phyloP scores from a whole-genome alignment of 2,329 filamentous ascomycete genomes.

The Ambrosiella xylebori region DNA sequence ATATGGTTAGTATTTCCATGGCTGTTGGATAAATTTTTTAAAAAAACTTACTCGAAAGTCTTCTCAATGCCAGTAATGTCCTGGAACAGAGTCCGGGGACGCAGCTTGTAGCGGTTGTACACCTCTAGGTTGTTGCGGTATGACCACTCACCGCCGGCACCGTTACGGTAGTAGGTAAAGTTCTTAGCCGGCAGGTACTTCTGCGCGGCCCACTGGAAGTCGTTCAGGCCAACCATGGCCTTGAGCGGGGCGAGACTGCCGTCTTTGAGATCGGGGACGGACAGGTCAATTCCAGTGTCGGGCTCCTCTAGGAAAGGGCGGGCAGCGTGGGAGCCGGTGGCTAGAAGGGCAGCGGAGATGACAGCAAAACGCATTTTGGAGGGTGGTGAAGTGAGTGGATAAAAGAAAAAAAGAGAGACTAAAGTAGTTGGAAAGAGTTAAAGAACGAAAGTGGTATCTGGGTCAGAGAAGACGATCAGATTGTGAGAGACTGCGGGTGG shows the following conservation, averaged over 20 bases:
- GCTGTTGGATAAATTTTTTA: conserved; percentile 7
- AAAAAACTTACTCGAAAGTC: conserved; percentile 18
- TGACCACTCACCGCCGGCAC: conserved; percentile 31
- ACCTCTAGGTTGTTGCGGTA: conserved; percentile 35
- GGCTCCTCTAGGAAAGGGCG: conserved; percentile 29
- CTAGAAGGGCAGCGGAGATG: conserved; percentile 17
- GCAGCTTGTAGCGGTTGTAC: conserved; percentile 27
- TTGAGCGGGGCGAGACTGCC: conserved; percentile 7
- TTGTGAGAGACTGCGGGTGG: background rate
- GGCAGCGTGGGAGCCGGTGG: conserved; percentile 24
- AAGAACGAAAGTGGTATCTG: background rate
- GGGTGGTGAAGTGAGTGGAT: background rate
- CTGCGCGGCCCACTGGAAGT: conserved; percentile 33
- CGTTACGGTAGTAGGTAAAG: conserved; percentile 33
- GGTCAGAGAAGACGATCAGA: background rate
- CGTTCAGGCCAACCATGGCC: conserved; percentile 27
- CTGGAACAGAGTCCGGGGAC: conserved; percentile 23
- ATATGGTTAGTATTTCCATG: conserved; percentile 14
- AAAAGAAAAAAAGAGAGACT: background rate
- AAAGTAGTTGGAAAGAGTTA: background rate
- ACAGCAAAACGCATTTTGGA: conserved; percentile 12
- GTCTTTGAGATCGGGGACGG: conserved; percentile 20
- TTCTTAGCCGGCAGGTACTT: conserved; percentile 24
- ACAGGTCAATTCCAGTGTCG: conserved; percentile 27
- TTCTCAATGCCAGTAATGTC: conserved; percentile 23